These are phyloP conservation scores for Tylopilus felleus DNA, from an alignment of 768 basidiomycete species.

Conservation along the genomic window DNA sequence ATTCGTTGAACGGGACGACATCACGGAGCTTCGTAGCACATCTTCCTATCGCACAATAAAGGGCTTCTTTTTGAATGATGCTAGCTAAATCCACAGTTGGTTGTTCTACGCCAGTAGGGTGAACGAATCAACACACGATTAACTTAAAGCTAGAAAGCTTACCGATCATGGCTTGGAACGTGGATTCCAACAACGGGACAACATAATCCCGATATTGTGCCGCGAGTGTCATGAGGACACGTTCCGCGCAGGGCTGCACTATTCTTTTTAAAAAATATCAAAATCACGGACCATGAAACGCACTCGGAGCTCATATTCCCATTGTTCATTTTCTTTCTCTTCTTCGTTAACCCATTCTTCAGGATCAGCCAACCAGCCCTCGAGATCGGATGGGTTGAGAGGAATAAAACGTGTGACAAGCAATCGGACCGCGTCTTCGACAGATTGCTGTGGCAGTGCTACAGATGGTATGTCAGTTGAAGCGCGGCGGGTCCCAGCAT, in stretches of 20 bases:
- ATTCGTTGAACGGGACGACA: slow-evolving; percentile 63
- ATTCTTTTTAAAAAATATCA: background rate
- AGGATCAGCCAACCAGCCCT: slow-evolving; percentile 82
- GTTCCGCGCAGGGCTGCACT: slow-evolving; percentile 82
- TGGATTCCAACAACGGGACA: slow-evolving; percentile 56
- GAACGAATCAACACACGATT: background rate
- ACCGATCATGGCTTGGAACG: slow-evolving; percentile 64
- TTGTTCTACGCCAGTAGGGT: slow-evolving; percentile 33
- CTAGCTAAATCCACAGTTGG: slow-evolving; percentile 51
- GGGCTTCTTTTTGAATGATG: slow-evolving; percentile 76
- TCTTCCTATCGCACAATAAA: slow-evolving; percentile 88
- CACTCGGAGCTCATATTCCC: slow-evolving; percentile 92
- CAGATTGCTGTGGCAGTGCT: slow-evolving; percentile 68
- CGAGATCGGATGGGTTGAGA: slow-evolving; percentile 74
- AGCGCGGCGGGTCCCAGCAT: background rate
- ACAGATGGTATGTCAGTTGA: slow-evolving; percentile 13
- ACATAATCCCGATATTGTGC: slow-evolving; percentile 68
- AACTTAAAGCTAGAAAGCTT: background rate
- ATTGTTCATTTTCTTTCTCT: slow-evolving; percentile 85
- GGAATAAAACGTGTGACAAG: slow-evolving; percentile 86
- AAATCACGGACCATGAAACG: slow-evolving; percentile 24
- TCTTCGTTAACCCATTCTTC: slow-evolving; percentile 94
- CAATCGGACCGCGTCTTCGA: slow-evolving; percentile 68
- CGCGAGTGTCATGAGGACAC: slow-evolving; percentile 81
- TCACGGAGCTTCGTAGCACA: slow-evolving; percentile 63